Conservation (phyloP, 2,329 filamentous ascomycete genomes). For the Akanthomyces muscarius region DNA sequence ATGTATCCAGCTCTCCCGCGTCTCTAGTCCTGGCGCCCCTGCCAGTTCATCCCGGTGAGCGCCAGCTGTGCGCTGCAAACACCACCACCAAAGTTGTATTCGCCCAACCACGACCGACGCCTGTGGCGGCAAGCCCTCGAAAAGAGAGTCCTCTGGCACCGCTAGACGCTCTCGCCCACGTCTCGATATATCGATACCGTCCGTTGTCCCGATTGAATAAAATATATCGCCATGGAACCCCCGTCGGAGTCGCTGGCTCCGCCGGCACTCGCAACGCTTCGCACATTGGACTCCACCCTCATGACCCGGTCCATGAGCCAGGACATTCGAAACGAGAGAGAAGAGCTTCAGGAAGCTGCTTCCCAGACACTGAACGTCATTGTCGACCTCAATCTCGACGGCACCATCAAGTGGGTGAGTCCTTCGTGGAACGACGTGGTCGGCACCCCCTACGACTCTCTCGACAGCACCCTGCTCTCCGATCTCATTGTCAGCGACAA, state of each 20-base stretch:
- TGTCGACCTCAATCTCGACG: conserved; percentile 86
- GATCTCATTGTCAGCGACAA: conserved; percentile 77
- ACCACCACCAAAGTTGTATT: conserved; percentile 6
- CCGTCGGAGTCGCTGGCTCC: conserved; percentile 41
- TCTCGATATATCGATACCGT: background rate
- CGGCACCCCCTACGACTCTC: conserved; percentile 67
- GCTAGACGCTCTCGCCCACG: background rate
- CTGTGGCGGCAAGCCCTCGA: conserved; percentile 1
- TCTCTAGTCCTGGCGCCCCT: conserved; percentile 46
- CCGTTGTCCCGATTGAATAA: conserved; percentile 13
- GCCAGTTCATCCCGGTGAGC: conserved; percentile 30
- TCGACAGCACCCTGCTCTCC: conserved; percentile 73
- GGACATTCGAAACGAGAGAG: conserved; percentile 87
- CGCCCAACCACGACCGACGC: conserved; percentile 3
- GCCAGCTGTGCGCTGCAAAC: conserved; percentile 16
- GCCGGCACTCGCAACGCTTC: conserved; percentile 50
- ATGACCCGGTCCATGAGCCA: conserved; percentile 73
- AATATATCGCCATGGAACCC: conserved; percentile 41
- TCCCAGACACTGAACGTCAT: conserved; percentile 97
- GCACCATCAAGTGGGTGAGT: conserved; percentile 91
- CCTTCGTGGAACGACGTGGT: conserved; percentile 94
- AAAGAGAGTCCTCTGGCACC: background rate
- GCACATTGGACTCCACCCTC: conserved; percentile 43
- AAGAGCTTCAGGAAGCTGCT: conserved; percentile 90
- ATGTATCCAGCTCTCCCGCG: conserved; percentile 43